Evolutionary conservation across 371 early-diverging fungal species (phyloP).

Genomic region (Mucor irregularis): DNA sequence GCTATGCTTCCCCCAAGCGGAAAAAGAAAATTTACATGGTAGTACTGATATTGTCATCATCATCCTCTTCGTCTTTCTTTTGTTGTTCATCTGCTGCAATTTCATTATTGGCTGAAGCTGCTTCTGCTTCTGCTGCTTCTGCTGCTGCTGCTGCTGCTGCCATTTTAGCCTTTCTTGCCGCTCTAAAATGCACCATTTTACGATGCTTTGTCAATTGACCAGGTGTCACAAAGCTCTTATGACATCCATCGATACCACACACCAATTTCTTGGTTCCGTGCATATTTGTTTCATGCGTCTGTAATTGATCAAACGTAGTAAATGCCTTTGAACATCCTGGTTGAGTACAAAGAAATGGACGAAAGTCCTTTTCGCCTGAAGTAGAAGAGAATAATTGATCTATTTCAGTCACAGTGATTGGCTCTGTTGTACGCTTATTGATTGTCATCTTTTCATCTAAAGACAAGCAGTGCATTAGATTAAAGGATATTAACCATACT

Average conservation of each 20-base stretch:
- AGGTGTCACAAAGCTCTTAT: conserved; percentile 50
- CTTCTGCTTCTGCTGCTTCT: conserved; percentile 21
- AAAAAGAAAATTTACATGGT: too few relatives aligned
- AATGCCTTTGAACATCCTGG: conserved; percentile 51
- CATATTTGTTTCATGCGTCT: conserved; percentile 54
- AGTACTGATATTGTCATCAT: neutral
- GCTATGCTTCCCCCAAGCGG: too few relatives aligned
- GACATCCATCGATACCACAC: conserved; percentile 51
- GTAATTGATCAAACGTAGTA: conserved; percentile 45
- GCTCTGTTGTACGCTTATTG: conserved; percentile 41
- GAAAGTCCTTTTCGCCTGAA: conserved; percentile 46
- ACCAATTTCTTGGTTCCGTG: conserved; percentile 50
- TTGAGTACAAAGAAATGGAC: conserved; percentile 51
- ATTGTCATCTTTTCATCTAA: conserved; percentile 41
- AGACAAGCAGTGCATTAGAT: neutral
- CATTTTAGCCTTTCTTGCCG: conserved; percentile 44
- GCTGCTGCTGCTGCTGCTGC: conserved; percentile 43
- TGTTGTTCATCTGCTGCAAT: neutral
- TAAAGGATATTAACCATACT: neutral
- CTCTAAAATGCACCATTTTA: conserved; percentile 57
- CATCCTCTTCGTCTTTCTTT: conserved; percentile 11
- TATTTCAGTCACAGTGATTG: conserved; percentile 42
- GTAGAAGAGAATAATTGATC: conserved; percentile 48
- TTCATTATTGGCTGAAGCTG: neutral
- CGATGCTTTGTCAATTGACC: conserved; percentile 54